phyloP scores from a whole-genome alignment of 2,329 filamentous ascomycete genomes.

The Phialocephala sp. region DNA sequence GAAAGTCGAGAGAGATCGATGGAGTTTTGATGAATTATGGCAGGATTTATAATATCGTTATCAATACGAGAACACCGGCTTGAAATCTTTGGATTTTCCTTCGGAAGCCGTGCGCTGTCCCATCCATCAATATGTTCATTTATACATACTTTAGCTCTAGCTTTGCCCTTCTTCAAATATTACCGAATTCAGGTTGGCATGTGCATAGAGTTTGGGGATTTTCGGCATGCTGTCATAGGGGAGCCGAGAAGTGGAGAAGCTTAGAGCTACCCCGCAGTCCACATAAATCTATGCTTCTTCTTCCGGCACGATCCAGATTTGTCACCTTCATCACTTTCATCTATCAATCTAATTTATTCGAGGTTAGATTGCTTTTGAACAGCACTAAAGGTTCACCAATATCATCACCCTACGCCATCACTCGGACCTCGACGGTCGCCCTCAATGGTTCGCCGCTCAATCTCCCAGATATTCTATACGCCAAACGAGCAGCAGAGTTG shows the following conservation, averaged over 20 bases:
- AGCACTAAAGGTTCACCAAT: background rate
- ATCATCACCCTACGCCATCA: background rate
- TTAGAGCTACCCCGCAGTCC: slow-evolving; percentile 26
- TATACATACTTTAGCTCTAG: background rate
- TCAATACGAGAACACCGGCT: background rate
- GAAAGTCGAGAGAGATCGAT: background rate
- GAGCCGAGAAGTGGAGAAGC: background rate
- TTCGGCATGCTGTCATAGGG: slow-evolving; percentile 9
- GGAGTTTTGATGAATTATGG: background rate
- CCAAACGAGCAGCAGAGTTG: slow-evolving; percentile 11
- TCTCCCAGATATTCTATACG: slow-evolving; percentile 28
- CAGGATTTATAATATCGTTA: background rate
- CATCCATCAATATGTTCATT: background rate
- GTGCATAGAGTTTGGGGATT: background rate
- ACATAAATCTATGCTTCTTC: slow-evolving; percentile 5
- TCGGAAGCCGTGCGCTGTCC: too few species aligned
- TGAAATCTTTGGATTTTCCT: too few species aligned
- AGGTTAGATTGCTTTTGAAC: background rate
- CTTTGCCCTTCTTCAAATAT: background rate
- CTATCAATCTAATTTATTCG: background rate
- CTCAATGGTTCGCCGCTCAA: slow-evolving; percentile 27
- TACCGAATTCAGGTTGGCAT: background rate
- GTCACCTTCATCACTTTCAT: background rate
- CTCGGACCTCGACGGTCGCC: background rate
- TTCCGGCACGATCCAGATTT: background rate